These are phyloP conservation scores for Kodamaea sagamina DNA, from an alignment of 805 yeast species.

Conservation along the genomic window DNA sequence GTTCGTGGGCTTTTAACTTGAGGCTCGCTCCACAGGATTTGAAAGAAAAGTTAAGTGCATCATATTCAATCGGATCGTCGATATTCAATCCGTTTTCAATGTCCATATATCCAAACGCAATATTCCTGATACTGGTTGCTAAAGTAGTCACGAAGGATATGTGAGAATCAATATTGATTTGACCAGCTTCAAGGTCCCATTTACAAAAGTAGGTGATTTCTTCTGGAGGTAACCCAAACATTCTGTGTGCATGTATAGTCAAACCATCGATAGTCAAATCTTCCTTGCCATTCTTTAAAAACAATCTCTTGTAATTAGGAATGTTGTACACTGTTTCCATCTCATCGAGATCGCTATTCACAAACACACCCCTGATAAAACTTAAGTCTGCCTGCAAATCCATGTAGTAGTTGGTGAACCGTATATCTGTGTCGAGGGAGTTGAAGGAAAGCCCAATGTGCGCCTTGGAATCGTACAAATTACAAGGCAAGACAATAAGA, in stretches of 20 bases:
- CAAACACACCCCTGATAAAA: slow-evolving; percentile 48
- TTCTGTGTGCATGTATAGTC: slow-evolving; percentile 79
- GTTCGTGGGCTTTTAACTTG: slow-evolving; percentile 35
- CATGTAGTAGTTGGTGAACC: slow-evolving; percentile 92
- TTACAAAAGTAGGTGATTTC: slow-evolving; percentile 88
- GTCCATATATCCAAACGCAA: slow-evolving; percentile 68
- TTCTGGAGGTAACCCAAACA: slow-evolving; percentile 88
- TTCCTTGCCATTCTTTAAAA: background rate
- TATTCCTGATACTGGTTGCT: slow-evolving; percentile 41
- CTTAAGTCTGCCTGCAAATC: slow-evolving; percentile 77
- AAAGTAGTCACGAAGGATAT: slow-evolving; percentile 49
- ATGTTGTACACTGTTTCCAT: slow-evolving; percentile 25
- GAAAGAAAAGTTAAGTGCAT: slow-evolving; percentile 67
- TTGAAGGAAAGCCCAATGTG: slow-evolving; percentile 66
- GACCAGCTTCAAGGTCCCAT: slow-evolving; percentile 82
- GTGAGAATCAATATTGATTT: slow-evolving; percentile 52
- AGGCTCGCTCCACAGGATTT: slow-evolving; percentile 50
- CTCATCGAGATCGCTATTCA: slow-evolving; percentile 23
- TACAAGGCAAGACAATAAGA: slow-evolving; percentile 68
- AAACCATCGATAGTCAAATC: slow-evolving; percentile 61
- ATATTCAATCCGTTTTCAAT: slow-evolving; percentile 71
- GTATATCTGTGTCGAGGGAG: slow-evolving; percentile 70
- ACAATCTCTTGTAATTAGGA: slow-evolving; percentile 21
- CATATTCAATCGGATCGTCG: slow-evolving; percentile 58
- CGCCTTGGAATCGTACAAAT: slow-evolving; percentile 63